phyloP scores from a whole-genome alignment of 2,329 filamentous ascomycete genomes.

The Penicillium hesseltinei region DNA sequence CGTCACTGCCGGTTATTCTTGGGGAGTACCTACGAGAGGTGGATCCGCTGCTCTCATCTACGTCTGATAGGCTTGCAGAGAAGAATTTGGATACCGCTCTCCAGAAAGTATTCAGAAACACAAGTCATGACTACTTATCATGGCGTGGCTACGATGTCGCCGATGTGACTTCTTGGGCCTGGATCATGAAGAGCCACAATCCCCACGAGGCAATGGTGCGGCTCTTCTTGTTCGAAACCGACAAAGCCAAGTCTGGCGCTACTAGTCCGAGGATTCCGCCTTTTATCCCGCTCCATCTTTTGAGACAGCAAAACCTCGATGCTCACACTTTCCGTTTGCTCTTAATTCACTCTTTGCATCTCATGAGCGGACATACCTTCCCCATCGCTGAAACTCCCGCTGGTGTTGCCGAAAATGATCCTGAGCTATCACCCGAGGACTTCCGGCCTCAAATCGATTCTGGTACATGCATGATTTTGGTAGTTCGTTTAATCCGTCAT shows the following conservation, averaged over 20 bases:
- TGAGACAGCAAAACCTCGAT: slow-evolving; percentile 45
- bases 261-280: slow-evolving; percentile 35
- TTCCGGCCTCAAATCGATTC: slow-evolving; percentile 22
- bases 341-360: slow-evolving; percentile 39
- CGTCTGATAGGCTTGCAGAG: background rate
- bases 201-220: slow-evolving; percentile 38
- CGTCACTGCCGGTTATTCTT: slow-evolving; percentile 37
- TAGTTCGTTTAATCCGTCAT: slow-evolving; percentile 51
- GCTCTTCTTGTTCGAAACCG: slow-evolving; percentile 33
- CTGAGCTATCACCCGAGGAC: background rate
- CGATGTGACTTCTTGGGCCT: slow-evolving; percentile 49
- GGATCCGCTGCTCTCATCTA: slow-evolving; percentile 28
- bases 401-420: background rate
- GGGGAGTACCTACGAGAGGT: slow-evolving; percentile 40
- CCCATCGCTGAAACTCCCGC: slow-evolving; percentile 7
- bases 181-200: slow-evolving; percentile 44
- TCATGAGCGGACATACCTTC: slow-evolving; percentile 31
- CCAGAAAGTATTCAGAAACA: slow-evolving; percentile 33
- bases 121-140: slow-evolving; percentile 30
- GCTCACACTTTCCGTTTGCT: slow-evolving; percentile 44
- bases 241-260: slow-evolving; percentile 10
- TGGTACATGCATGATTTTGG: slow-evolving; percentile 40
- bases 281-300: slow-evolving; percentile 49
- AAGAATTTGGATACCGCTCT: slow-evolving; percentile 29
- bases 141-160: slow-evolving; percentile 34